Percentiles rank a stretch among this genome's conserved stretches.
Conservation (phyloP, 2,329 filamentous ascomycete genomes). For the Akanthomyces lecanii region DNA sequence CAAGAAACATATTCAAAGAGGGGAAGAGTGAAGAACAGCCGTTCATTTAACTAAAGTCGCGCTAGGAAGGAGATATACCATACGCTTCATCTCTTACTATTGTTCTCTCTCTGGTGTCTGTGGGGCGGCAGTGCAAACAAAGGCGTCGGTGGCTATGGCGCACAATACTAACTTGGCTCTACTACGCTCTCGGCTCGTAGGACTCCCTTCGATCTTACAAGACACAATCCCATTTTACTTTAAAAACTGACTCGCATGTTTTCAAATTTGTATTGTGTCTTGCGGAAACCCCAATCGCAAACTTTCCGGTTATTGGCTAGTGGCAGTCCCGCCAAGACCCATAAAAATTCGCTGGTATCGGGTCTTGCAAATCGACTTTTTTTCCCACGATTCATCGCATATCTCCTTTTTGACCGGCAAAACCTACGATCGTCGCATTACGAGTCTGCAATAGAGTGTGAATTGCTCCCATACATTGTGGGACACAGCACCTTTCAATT, state of each 20-base stretch:
- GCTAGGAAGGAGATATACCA: constrained; percentile 5
- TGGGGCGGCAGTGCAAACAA: constrained; percentile 4
- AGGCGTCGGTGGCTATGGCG: background rate
- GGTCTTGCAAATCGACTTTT: background rate
- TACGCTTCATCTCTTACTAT: constrained; percentile 19
- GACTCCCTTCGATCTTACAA: background rate
- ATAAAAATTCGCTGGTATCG: background rate
- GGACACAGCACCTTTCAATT: background rate
- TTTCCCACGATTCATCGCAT: background rate
- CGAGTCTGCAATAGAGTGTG: background rate
- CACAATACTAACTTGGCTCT: background rate
- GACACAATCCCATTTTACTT: background rate
- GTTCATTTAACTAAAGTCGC: background rate
- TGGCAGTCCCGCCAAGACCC: background rate
- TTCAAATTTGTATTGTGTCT: background rate
- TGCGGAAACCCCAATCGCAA: background rate
- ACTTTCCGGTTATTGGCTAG: too few relatives aligned
- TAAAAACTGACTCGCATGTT: background rate
- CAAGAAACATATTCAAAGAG: background rate
- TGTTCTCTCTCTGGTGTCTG: constrained; percentile 15
- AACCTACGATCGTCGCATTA: background rate
- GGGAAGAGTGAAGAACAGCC: background rate
- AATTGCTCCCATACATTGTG: background rate
- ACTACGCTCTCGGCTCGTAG: background rate
- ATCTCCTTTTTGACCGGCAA: background rate